Base-by-base conservation (phyloP, 306 rosid genomes). In the Inga laurina region DNA sequence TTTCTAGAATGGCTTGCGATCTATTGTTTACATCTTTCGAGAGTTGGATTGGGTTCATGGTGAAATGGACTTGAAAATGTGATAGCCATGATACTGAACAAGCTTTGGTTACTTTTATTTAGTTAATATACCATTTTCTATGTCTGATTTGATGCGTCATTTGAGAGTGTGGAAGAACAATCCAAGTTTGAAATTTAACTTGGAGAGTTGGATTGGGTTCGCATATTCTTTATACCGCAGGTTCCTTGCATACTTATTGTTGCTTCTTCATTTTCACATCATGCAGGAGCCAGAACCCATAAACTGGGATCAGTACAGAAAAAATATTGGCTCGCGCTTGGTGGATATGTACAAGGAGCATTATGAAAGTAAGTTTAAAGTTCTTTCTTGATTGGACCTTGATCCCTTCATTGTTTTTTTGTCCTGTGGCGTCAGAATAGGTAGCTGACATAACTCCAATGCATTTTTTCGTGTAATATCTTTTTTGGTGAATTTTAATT, bases 291-390 rank as follows among this genome's bases (percentile, higher is more conserved):
- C 99, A 77, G 99, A 94, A 84, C 99, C 99, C 75, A 90, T 97
- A 27, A 93, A 97, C 79, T 97, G 98, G 98, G 99, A 94, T 32
- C 91, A 92, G 56, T 97, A 97, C 44, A 97, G 99, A 82, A 94
- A 94, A 86, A 97, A 97, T 87, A 90, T 97, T 49, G 99, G 99
- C 34, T 77, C 97, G 30, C 95, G 98, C 59, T 86, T 94, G 95
- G 99, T 97, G 79, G 97, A 97, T 78, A 91, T 94, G 97, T 97
- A 97, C 91, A 97, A 97, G 84, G 97, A 94, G 86, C 97, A 96
- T 78, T 97, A 92, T 72, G 98, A 97, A 82, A 87, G 99, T 97
- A 92, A 82, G 97, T 88, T 69, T 76, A 81, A 22, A 77, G 78
- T 79, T 65, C 43, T 77, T 3, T 59, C 41, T 2, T 72, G 80